A percentile compares a stretch with the other conserved stretches of the same genome.
These are phyloP conservation scores for Kregervanrija delftensis DNA, from an alignment of 805 yeast genomes.

Conservation along the genomic window DNA sequence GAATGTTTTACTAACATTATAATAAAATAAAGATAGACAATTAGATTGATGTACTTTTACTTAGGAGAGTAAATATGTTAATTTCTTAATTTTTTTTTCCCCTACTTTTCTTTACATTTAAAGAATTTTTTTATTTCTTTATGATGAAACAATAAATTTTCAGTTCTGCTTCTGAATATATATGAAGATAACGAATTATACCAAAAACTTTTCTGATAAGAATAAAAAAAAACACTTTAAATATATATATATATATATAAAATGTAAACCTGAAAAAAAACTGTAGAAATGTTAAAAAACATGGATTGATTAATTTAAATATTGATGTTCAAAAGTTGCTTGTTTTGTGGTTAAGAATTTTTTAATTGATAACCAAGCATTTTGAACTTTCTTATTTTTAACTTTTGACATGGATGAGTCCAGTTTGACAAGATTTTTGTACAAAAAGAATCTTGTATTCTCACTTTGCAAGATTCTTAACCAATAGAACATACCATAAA, in stretches of 20 bases:
- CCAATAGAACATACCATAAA: conserved; percentile 61
- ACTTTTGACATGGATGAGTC: conserved; percentile 35
- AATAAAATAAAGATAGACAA: no score
- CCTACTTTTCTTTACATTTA: conserved; percentile 1
- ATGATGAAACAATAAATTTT: conserved; percentile 59
- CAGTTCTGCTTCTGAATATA: conserved; percentile 98
- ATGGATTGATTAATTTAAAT: conserved; percentile 4
- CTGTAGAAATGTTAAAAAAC: background rate
- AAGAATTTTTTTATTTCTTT: conserved; percentile 14
- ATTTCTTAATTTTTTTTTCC: background rate
- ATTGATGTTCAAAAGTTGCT: conserved; percentile 26
- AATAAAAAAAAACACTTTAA: background rate
- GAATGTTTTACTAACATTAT: no score
- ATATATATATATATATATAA: background rate
- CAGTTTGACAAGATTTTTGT: conserved; percentile 33
- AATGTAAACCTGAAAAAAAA: background rate
- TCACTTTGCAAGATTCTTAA: conserved; percentile 54
- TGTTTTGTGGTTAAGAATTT: conserved; percentile 36
- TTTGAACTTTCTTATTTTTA: conserved; percentile 39
- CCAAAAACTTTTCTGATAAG: conserved; percentile 53
- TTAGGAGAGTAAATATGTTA: background rate
- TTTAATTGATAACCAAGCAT: conserved; percentile 33
- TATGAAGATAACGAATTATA: conserved; percentile 68
- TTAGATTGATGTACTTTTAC: no score
- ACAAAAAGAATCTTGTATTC: conserved; percentile 38